phyloP scores from a whole-genome alignment of 202 grass and related monocot species.

The Carex arenaria region DNA sequence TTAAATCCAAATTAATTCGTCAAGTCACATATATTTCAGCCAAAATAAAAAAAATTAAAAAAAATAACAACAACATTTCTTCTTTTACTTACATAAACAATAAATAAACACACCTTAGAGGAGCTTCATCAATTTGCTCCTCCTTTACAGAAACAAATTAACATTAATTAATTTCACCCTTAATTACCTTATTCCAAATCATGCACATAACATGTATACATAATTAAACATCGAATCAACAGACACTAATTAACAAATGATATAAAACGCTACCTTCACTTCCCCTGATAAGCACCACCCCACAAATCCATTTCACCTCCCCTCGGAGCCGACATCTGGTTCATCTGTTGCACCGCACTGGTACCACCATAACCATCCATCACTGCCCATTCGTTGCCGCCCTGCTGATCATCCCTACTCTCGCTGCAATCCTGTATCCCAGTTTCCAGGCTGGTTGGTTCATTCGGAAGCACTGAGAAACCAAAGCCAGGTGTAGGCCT shows the following conservation, averaged over 20 bases:
- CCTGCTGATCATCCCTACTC: slow-evolving; percentile 45
- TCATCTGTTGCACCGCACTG: slow-evolving; percentile 59
- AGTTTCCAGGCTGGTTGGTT: slow-evolving; percentile 42
- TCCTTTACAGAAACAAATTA: not conserved
- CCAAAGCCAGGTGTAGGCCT: slow-evolving; percentile 45
- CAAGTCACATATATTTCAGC: not conserved
- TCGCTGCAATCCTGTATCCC: slow-evolving; percentile 33
- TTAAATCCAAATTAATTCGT: not conserved
- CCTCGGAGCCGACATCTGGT: slow-evolving; percentile 56
- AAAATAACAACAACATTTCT: slow-evolving; percentile 1
- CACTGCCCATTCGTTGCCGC: slow-evolving; percentile 37
- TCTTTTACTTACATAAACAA: slow-evolving; percentile 29
- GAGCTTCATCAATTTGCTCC: slow-evolving; percentile 22
- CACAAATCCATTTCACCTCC: slow-evolving; percentile 79
- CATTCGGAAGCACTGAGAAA: slow-evolving; percentile 61
- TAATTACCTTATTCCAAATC: slow-evolving; percentile 3
- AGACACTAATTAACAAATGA: slow-evolving; percentile 2
- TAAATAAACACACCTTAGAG: not conserved
- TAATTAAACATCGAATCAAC: slow-evolving; percentile 10
- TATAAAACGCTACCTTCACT: slow-evolving; percentile 24
- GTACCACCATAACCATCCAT: slow-evolving; percentile 52
- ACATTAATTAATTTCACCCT: not conserved
- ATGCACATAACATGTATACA: not conserved
- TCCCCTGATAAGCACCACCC: slow-evolving; percentile 62
- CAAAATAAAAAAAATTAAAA: not conserved